phyloP scores from a whole-genome alignment of 78 protist species.

The Cavenderia fasciculata region DNA sequence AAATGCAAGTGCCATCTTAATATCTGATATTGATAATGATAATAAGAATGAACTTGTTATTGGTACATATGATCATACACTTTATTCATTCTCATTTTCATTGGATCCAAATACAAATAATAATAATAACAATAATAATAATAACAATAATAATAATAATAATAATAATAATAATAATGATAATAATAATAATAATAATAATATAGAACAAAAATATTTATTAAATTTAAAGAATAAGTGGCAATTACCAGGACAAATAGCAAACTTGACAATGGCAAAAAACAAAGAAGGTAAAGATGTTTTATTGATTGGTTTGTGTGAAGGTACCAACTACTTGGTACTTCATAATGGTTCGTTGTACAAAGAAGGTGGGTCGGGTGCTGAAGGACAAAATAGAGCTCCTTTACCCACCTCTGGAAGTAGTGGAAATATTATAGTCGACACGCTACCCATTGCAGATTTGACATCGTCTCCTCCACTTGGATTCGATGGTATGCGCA shows the following conservation, averaged over 20 bases:
- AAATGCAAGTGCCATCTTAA: conserved; percentile 54
- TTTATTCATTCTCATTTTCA: conserved; percentile 28
- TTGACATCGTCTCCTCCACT: neutral
- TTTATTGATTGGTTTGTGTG: conserved; percentile 48
- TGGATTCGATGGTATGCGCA: neutral
- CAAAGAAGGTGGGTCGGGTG: conserved; percentile 1
- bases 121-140: neutral
- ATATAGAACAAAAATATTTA: too few relatives aligned
- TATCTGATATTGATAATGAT: conserved; percentile 62
- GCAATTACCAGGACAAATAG: conserved; percentile 75
- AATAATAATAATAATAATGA: neutral
- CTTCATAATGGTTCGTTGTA: conserved; percentile 40
- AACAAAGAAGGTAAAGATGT: conserved; percentile 42
- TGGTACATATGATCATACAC: conserved; percentile 68
- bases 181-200: too few relatives aligned
- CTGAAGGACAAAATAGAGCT: neutral
- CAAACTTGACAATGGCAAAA: conserved; percentile 44
- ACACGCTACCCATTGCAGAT: neutral
- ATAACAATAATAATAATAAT: neutral
- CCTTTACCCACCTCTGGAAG: too few relatives aligned
- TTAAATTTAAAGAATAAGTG: conserved; percentile 45
- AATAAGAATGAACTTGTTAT: conserved; percentile 56
- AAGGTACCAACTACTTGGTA: conserved; percentile 60
- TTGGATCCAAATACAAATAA: neutral
- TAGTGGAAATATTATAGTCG: too few relatives aligned